Percentiles rank a stretch among this genome's conserved stretches.
These are phyloP conservation scores for Metahyphopichia silvanorum DNA, from an alignment of 805 yeast species.

Conservation along the genomic window DNA sequence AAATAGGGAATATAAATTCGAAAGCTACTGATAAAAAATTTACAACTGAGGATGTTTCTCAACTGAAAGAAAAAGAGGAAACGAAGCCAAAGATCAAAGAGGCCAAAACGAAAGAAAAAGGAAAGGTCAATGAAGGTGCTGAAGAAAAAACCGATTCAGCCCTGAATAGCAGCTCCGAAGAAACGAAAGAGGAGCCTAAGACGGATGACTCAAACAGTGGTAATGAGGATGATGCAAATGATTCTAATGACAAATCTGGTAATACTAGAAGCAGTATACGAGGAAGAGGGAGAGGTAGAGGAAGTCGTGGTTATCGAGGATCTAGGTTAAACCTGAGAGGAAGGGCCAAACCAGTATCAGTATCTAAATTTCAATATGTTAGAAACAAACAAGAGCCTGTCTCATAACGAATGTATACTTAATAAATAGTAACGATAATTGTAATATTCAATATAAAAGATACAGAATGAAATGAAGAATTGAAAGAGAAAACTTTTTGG, in stretches of 20 bases:
- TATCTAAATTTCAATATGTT: conserved; percentile 20
- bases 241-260: too few relatives aligned
- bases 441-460: too few relatives aligned
- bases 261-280: conserved; percentile 2
- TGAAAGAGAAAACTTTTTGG: neutral
- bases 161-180: conserved; percentile 1
- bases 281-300: conserved; percentile 12
- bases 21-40: neutral
- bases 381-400: conserved; percentile 13
- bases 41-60: neutral
- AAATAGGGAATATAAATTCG: neutral
- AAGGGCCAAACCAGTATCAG: conserved; percentile 6
- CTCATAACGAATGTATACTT: too few relatives aligned
- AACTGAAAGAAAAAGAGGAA: conserved; percentile 1
- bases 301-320: conserved; percentile 13
- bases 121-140: conserved; percentile 6
- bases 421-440: too few relatives aligned
- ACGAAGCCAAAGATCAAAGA: neutral
- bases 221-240: conserved; percentile 2
- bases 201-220: neutral
- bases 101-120: neutral
- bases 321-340: conserved; percentile 13
- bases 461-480: neutral
- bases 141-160: conserved; percentile 3
- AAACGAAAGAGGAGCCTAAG: neutral